Evolutionary conservation across 345 rosid species (phyloP).

Genomic region (Linum tenue): DNA sequence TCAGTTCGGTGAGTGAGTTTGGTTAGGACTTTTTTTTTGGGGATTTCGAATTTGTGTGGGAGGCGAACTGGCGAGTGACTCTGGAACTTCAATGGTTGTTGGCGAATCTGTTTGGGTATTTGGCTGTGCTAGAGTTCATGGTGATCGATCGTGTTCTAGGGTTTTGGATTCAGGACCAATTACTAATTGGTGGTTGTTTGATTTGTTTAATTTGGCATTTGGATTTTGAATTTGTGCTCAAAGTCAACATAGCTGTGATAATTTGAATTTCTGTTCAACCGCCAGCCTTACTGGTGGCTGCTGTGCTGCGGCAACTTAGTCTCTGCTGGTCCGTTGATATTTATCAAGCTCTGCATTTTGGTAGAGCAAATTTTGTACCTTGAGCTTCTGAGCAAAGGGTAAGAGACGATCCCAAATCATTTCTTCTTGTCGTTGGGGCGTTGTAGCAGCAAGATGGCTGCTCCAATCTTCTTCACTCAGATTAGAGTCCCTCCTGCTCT

Average conservation of each 20-base stretch:
- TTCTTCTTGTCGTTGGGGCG: too few species aligned
- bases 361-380: too few species aligned
- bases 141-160: background rate
- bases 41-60: background rate
- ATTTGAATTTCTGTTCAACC: background rate
- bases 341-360: too few species aligned
- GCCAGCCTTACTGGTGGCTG: background rate
- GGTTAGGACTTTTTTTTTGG: background rate
- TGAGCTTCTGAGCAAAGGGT: too few species aligned
- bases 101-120: too few species aligned
- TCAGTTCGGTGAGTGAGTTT: slow-evolving; percentile 28
- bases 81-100: background rate
- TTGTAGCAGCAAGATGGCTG: too few species aligned
- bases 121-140: too few species aligned
- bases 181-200: background rate
- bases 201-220: background rate
- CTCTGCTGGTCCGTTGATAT: too few species aligned
- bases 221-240: background rate
- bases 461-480: too few species aligned
- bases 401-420: too few species aligned
- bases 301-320: background rate
- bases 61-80: background rate
- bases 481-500: too few species aligned
- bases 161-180: background rate
- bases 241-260: too few species aligned